Base-by-base conservation (phyloP, 352 stramenopile genomes). In the Elongisporangium prolatum region DNA sequence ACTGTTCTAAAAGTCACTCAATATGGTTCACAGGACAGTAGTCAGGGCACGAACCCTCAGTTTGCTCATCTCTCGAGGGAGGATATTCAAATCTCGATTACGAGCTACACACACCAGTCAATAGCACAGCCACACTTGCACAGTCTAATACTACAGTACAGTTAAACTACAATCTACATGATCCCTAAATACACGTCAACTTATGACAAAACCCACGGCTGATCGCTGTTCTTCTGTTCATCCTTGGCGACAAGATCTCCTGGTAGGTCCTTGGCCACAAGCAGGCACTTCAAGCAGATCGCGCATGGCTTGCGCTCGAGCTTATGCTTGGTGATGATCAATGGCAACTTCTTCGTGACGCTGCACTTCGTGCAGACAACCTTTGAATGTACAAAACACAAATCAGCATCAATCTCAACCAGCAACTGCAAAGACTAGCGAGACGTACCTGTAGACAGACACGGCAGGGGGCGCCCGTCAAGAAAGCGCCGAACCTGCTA, bases 351-450 rank as follows among this genome's bases (percentile, higher is more conserved):
- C 48, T 79, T 78, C 56, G 61, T 71, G 9, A 79, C 64, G 0
- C 60, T 78, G 63, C 73, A 83, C 54, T 75, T 73, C 52, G 69
- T 21, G 60, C 73, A 82, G 4, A 75, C 21, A 11, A 54, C 13
- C n/a, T 55, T n/a, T n/a, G n/a, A 48, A 58, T 57, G 8, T 40
- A 2, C 5, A 40, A 40, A 40, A 5, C 28, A n/a, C 4, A 40
- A 2, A 40, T 40, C 28, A 40, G 28, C 8, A 40, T 40, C 28
- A 40, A 2, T 14, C 28, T 40, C 28, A 34, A 4, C 25, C 25
- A 34, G n/a, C 25, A 34, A 34, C 8, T 40, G 24, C 28, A 40
- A 8, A 40, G 5, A 6, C 8, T 13, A 40, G 28, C 5, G 2
- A 13, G 14, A 13, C 28, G 9, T 40, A 40, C 28, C 28, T 40